These are phyloP conservation scores for Eucalyptus regnans DNA, from an alignment of 345 rosid species.

Conservation along the genomic window DNA sequence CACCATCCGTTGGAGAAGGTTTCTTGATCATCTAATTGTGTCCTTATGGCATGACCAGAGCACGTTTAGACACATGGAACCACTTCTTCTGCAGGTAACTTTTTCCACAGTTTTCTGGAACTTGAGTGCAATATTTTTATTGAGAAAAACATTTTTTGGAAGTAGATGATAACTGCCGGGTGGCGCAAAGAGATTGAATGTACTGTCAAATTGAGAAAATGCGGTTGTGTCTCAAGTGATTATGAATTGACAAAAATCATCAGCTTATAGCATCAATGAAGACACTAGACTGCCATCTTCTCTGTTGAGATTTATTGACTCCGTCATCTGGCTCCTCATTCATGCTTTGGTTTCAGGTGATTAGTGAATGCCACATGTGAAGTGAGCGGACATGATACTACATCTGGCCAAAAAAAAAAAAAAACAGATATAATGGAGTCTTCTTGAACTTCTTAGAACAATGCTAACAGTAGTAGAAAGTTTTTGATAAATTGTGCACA, in stretches of 20 bases:
- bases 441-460: background rate
- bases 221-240: background rate
- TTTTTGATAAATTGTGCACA: background rate
- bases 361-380: background rate
- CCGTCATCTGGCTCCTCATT: background rate
- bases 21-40: slow-evolving; percentile 80
- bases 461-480: background rate
- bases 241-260: background rate
- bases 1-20: slow-evolving; percentile 94
- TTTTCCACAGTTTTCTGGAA: background rate
- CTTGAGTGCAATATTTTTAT: background rate
- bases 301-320: background rate
- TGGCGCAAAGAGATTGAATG: background rate
- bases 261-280: background rate
- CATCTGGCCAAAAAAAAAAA: background rate
- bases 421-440: background rate
- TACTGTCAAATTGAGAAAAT: background rate
- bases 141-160: background rate
- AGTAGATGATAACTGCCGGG: background rate
- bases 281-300: background rate
- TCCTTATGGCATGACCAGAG: slow-evolving; percentile 61
- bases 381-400: background rate
- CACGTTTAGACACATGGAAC: slow-evolving; percentile 70
- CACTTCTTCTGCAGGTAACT: slow-evolving; percentile 84
- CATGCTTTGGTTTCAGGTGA: background rate